Evolutionary conservation across 2,329 filamentous ascomycete species (phyloP), one percentile per base, ranked within the genome.

Genomic region (Neonectria ditissima): DNA sequence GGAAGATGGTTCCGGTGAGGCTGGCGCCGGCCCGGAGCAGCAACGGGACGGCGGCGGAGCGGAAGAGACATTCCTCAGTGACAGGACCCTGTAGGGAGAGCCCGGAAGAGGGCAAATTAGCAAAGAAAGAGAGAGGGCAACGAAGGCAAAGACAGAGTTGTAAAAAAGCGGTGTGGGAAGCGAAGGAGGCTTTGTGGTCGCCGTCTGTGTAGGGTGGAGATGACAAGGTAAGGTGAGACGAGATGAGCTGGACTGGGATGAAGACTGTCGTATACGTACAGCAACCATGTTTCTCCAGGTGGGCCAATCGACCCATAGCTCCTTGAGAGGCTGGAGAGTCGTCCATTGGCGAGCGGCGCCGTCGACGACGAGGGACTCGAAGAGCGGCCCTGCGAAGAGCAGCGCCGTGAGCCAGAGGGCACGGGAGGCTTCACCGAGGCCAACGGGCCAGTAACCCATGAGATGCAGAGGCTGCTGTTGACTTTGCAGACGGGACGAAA

Each of bases 1-100:
- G 81, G 80, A 97, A 93, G 74, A 97, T 87, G 68, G 92, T 93
- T 43, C 82, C 81, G 3, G 74, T 68, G 28, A 83, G 73, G 45
- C 85, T 83, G 54, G 88, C 82, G 47, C 85, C 86, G 20, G 93
- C 89, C 53, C 94, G 82, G 30, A 97, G 81, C 74, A 97, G 90
- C 11, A 97, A 84, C 2, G 95, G 92, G 41, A 97, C 86, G 55
- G 94, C 90, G 69, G 94, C 89, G 4, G 93, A 93, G 74, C 96
- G 92, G 84, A 97, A 99, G 73, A 97, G 91, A 64, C 97, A 83
- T 80, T 99, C 96, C 81, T 99, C 96, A 11, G 94, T 97, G 58
- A 96, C 82, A 1, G 96, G 94, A 37, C 93, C 94, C 91, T 92
- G 67, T 51, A 34, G 54, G 62, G 54, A 54, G 53, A 18, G 63